Percentiles rank a stretch among this genome's conserved stretches.
Evolutionary conservation across 108 stramenopile genomes (phyloP).

Genomic region (Skeletonema potamos): DNA sequence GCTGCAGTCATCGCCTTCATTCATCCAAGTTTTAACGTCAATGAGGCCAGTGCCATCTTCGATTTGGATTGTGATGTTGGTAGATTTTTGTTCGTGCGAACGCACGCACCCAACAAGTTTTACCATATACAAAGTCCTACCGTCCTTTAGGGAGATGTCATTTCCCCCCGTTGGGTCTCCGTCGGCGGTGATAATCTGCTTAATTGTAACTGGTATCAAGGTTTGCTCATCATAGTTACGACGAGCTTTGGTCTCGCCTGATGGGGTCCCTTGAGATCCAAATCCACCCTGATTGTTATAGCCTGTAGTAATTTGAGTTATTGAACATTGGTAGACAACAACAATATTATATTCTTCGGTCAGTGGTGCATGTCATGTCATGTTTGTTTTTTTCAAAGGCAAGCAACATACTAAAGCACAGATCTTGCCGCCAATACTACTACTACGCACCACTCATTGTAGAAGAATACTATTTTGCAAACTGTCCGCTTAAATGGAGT

Average conservation of each 20-base stretch:
- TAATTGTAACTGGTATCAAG: constrained; percentile 71
- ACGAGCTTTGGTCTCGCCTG: constrained; percentile 29
- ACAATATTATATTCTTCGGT: background rate
- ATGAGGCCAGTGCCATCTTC: constrained; percentile 90
- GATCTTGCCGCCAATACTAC: background rate
- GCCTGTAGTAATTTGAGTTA: background rate
- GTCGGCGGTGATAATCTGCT: constrained; percentile 51
- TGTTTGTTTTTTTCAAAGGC: background rate
- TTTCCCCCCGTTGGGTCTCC: constrained; percentile 39
- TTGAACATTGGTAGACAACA: background rate
- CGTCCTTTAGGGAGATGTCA: constrained; percentile 59
- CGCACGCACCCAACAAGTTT: constrained; percentile 78
- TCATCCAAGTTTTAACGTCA: constrained; percentile 75
- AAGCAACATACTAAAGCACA: background rate
- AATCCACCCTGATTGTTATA: constrained; percentile 26
- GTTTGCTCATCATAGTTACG: constrained; percentile 81
- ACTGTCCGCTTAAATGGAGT: background rate
- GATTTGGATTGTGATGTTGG: constrained; percentile 61
- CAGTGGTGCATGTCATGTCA: background rate
- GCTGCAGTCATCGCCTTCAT: constrained; percentile 59
- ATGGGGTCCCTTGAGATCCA: constrained; percentile 2
- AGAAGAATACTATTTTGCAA: background rate
- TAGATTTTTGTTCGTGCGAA: constrained; percentile 44
- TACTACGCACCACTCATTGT: background rate
- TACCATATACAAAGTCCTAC: constrained; percentile 66